Percentiles rank a stretch among this genome's conserved stretches.
These are phyloP conservation scores for Ascochyta koolunga DNA, from an alignment of 2,329 filamentous ascomycete species.

Conservation along the genomic window DNA sequence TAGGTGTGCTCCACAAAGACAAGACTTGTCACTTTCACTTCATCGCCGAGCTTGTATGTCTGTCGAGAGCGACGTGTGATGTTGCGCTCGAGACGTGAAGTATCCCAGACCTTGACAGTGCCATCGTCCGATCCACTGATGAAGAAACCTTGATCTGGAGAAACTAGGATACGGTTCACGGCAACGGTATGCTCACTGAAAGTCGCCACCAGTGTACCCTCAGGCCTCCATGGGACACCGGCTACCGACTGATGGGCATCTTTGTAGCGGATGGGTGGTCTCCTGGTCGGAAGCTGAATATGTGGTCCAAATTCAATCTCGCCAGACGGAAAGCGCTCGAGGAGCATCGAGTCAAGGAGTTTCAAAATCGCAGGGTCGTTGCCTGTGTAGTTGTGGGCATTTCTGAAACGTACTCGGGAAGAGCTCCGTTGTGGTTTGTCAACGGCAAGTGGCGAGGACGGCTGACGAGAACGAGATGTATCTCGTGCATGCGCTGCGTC, in stretches of 20 bases:
- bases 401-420: constrained; percentile 58
- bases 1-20: constrained; percentile 95
- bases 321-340: constrained; percentile 66
- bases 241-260: constrained; percentile 55
- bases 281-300: constrained; percentile 69
- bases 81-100: constrained; percentile 86
- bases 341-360: constrained; percentile 83
- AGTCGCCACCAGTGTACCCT: constrained; percentile 82
- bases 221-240: constrained; percentile 78
- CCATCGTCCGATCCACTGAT: constrained; percentile 92
- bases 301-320: constrained; percentile 76
- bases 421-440: constrained; percentile 40
- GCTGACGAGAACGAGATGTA: constrained; percentile 35
- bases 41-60: constrained; percentile 76
- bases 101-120: constrained; percentile 91
- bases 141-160: constrained; percentile 94
- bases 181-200: constrained; percentile 86
- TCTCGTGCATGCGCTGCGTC: constrained; percentile 55
- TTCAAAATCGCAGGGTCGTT: constrained; percentile 69
- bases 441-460: constrained; percentile 37
- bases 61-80: constrained; percentile 86
- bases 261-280: constrained; percentile 60
- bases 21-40: constrained; percentile 76
- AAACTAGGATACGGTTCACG: constrained; percentile 79
- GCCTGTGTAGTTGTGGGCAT: constrained; percentile 83